Evolutionary conservation across 495 filamentous ascomycete species (phyloP), one percentile per base, ranked within the genome.

Genomic region (Hypomontagnella monticulosa): DNA sequence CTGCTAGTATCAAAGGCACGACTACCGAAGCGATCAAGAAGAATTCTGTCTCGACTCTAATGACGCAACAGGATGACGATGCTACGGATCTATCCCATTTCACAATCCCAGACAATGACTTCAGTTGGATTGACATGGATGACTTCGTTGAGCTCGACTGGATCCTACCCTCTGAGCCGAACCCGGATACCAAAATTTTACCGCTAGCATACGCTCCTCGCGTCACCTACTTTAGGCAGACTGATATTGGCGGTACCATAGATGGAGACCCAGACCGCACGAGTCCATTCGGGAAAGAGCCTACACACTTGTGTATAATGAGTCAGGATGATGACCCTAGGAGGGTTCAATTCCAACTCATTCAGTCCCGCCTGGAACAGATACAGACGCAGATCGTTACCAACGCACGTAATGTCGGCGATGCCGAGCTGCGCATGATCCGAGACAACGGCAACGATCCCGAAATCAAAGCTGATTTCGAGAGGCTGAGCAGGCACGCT

Each of bases 131-230:
- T 70, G 95, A 99, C 73, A 97, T 98, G 93, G 95, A 99, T 76
- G 95, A 99, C 73, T 98, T 98, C 78, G 92, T 98, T 20, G 95
- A 99, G 74, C 81, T 98, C 8, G 95, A 97, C 72, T 97, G 94
- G 93, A 91, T 97, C 57, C 79, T 97, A 14, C 94, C 95, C 0
- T 91, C 91, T 20, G 91, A 95, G 68, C 89, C 91, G 20, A 93
- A 96, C 61, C 95, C 96, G 16, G 89, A 95, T 55, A 97, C 94
- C 1, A 91, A 92, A 69, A 97, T 99, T 47, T 80, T 98, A 55
- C 95, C 95, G 1, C 81, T 99, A 7, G 96, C 90, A 1, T 99
- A 88, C 67, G 91, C 95, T 9, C 96, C 95, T 30, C 87, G 93
- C 0, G 94, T 99, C 68, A 98, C 96, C 0, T 99, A 98, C 75